Evolutionary conservation across 768 basidiomycete species (phyloP).

Genomic region (Tephrocybe rancida): DNA sequence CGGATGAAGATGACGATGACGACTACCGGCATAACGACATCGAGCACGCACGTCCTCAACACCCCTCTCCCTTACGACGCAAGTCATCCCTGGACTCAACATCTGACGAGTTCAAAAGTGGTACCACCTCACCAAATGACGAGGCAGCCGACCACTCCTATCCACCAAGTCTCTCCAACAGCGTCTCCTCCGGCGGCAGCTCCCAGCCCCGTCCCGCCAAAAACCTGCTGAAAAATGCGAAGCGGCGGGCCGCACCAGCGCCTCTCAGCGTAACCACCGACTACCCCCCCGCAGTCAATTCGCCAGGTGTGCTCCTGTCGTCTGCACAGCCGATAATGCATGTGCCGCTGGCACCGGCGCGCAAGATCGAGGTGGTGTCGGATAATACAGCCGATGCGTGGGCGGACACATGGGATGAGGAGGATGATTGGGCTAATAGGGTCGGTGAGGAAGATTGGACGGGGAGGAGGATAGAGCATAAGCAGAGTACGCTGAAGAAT

Average conservation of each 20-base stretch:
- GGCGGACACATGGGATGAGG: slow-evolving; percentile 56
- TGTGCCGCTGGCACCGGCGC: slow-evolving; percentile 15
- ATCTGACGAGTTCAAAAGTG: slow-evolving; percentile 41
- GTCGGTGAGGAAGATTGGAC: slow-evolving; percentile 52
- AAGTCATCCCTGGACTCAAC: slow-evolving; percentile 29
- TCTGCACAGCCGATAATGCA: slow-evolving; percentile 9
- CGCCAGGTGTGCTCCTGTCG: slow-evolving; percentile 21
- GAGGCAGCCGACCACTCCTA: slow-evolving; percentile 54
- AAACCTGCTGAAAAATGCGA: slow-evolving; percentile 39
- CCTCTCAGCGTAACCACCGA: slow-evolving; percentile 38
- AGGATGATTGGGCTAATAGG: slow-evolving; percentile 54
- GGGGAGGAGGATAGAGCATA: slow-evolving; percentile 38
- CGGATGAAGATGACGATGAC: slow-evolving; percentile 47
- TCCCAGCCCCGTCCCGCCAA: slow-evolving; percentile 32
- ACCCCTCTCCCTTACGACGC: slow-evolving; percentile 30
- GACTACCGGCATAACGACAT: slow-evolving; percentile 37
- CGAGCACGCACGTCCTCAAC: slow-evolving; percentile 42
- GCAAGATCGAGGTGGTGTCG: slow-evolving; percentile 8
- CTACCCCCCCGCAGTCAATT: slow-evolving; percentile 36
- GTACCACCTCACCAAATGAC: slow-evolving; percentile 31
- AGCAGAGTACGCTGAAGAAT: slow-evolving; percentile 31
- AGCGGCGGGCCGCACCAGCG: slow-evolving; percentile 41
- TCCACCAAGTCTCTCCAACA: slow-evolving; percentile 57
- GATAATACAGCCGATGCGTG: slow-evolving; percentile 30
- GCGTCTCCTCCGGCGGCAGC: slow-evolving; percentile 39